Evolutionary conservation across 2,329 filamentous ascomycete genomes (phyloP), one percentile per base, ranked within the genome.

Genomic region (Phaeosphaeriaceae sp.): DNA sequence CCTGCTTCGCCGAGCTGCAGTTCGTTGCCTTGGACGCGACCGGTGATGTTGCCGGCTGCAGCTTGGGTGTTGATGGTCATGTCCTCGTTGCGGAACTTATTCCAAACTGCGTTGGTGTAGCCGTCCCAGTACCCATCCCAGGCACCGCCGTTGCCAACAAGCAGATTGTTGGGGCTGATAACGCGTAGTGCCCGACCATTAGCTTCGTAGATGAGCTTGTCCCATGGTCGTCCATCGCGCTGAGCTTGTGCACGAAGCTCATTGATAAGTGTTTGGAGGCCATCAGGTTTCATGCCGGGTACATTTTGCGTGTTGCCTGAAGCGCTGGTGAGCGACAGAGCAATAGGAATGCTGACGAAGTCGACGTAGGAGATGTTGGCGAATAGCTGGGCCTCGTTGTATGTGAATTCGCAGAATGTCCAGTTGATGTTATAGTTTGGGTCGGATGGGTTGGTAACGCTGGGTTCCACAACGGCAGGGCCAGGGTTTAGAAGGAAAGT

Each of bases 391-490:
- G 70, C 56, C 56, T 79, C 73, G 59, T 83, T 83, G 66, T 78
- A 77, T 1, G 81, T 84, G 67, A 83, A 83, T 54, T 84, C 81
- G 52, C 72, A 75, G 57, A 83, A 83, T 1, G 76, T 76, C 71
- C 82, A 84, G 53, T 76, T 73, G 50, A 80, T 72, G 47, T 78
- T 76, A 49, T 76, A 76, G 63, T 82, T 83, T 1, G 79, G 79
- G 56, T 84, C 81, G 66, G 82, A 74, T 0, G 82, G 74, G 74
- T 93, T 93, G 31, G 86, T 89, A 24, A 89, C 86, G 10, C 88
- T 89, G 0, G 91, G 91, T 77, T 93, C 90, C 45, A 93, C 90
- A 15, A 93, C 82, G 1, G 86, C 88, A 7, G 91, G 88, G 17
- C 87, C 88, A 1, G 87, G 88, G 75, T 93, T 93, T 52, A 93